phyloP scores from a whole-genome alignment of 2,329 filamentous ascomycete species.

The Curvularia hawaiiensis region DNA sequence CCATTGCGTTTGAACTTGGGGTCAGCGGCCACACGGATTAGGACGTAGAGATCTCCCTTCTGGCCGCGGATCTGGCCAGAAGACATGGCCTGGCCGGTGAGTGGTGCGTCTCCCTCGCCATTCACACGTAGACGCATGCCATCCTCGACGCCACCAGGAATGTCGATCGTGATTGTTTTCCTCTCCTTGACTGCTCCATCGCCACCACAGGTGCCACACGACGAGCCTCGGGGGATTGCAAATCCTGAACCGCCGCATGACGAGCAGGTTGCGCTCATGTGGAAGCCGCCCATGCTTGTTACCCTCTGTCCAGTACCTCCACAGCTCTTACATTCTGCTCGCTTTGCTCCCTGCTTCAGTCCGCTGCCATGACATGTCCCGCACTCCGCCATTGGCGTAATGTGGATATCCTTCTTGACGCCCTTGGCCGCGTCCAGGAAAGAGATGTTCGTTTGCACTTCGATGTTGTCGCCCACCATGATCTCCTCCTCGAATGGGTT shows the following conservation, averaged over 20 bases:
- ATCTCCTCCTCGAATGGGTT: conserved; percentile 80
- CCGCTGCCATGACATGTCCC: conserved; percentile 83
- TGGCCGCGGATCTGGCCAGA: conserved; percentile 65
- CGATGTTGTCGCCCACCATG: conserved; percentile 92
- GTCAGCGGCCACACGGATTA: conserved; percentile 87
- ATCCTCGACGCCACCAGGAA: conserved; percentile 94
- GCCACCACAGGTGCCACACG: conserved; percentile 80
- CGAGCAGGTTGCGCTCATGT: conserved; percentile 89
- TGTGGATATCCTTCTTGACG: conserved; percentile 81
- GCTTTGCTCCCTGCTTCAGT: conserved; percentile 78
- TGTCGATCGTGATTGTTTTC: conserved; percentile 85
- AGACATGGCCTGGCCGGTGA: conserved; percentile 71
- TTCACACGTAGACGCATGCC: conserved; percentile 88
- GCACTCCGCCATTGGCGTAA: conserved; percentile 82
- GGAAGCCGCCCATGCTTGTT: conserved; percentile 92
- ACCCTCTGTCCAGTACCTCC: conserved; percentile 85
- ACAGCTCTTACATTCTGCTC: conserved; percentile 76
- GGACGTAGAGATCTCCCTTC: conserved; percentile 88
- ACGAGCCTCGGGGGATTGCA: conserved; percentile 75
- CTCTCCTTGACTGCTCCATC: conserved; percentile 83
- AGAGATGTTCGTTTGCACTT: conserved; percentile 88
- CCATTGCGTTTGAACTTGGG: conserved; percentile 86
- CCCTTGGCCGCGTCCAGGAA: conserved; percentile 98
- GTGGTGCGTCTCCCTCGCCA: conserved; percentile 85
- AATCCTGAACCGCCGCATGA: conserved; percentile 80